Evolutionary conservation across 2,329 filamentous ascomycete genomes (phyloP).

Genomic region (Tolypocladium guangdongense): DNA sequence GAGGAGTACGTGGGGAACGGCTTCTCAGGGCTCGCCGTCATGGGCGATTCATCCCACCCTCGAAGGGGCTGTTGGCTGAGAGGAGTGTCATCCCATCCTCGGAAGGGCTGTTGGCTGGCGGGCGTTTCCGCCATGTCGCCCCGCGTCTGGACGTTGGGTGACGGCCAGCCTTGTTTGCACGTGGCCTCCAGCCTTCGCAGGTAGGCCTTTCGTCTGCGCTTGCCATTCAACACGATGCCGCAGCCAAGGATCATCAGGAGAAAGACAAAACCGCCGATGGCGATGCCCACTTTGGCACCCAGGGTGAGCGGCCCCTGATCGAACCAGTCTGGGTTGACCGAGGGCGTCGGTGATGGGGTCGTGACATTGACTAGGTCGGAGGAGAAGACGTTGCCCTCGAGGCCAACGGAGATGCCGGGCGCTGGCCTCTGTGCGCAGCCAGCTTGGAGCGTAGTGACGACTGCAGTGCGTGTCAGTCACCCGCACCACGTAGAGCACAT

Average conservation of each 20-base stretch:
- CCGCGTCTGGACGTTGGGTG: conserved; percentile 12
- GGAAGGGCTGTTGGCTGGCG: conserved; percentile 40
- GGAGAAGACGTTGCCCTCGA: conserved; percentile 44
- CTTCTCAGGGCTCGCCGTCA: conserved; percentile 30
- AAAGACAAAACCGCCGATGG: conserved; percentile 36
- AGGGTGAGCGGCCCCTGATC: conserved; percentile 36
- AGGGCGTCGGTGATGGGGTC: conserved; percentile 30
- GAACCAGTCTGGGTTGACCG: conserved; percentile 28
- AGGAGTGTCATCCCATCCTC: conserved; percentile 44
- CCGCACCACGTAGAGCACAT: too few species aligned
- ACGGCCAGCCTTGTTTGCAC: conserved; percentile 31
- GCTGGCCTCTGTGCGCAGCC: conserved; percentile 43
- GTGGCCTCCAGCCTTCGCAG: conserved; percentile 36
- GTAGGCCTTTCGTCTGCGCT: conserved; percentile 40
- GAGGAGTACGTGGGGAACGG: conserved; percentile 40
- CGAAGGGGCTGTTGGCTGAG: conserved; percentile 40
- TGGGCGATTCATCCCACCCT: conserved; percentile 43
- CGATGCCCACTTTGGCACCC: conserved; percentile 48
- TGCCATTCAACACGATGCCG: conserved; percentile 45
- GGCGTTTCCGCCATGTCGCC: conserved; percentile 27
- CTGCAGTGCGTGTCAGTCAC: conserved; percentile 19
- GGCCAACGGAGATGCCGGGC: conserved; percentile 34
- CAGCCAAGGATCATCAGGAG: conserved; percentile 38
- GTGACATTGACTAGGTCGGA: conserved; percentile 36
- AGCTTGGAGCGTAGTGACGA: conserved; percentile 40